These are phyloP conservation scores for Kazachstania viticola DNA, from an alignment of 805 yeast genomes.

Conservation along the genomic window DNA sequence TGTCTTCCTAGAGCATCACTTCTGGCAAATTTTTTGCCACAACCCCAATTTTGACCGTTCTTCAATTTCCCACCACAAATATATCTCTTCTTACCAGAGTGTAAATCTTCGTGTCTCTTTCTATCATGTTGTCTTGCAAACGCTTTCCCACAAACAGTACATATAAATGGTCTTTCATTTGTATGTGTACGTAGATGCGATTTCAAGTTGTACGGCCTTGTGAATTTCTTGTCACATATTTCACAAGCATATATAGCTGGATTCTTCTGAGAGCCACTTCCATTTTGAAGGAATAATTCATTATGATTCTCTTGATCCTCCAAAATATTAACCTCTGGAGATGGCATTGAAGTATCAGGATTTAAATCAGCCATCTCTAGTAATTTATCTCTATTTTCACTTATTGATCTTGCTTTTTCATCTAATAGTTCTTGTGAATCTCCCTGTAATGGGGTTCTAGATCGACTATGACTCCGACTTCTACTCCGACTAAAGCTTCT, in stretches of 20 bases:
- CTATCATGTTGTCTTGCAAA: conserved; percentile 73
- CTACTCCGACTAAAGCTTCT: conserved; percentile 3
- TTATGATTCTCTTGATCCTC: conserved; percentile 8
- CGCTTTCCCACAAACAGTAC: conserved; percentile 67
- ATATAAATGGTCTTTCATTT: conserved; percentile 66
- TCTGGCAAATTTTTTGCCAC: conserved; percentile 69
- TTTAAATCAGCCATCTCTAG: conserved; percentile 20
- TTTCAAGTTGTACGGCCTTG: conserved; percentile 85
- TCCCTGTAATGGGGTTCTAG: neutral
- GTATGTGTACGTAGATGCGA: conserved; percentile 89
- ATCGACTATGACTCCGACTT: conserved; percentile 6
- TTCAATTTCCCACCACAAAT: conserved; percentile 57
- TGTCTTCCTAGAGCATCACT: conserved; percentile 73
- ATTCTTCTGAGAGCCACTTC: conserved; percentile 8
- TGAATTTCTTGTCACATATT: conserved; percentile 75
- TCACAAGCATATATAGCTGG: conserved; percentile 46
- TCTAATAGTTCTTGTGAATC: conserved; percentile 14
- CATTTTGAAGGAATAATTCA: neutral
- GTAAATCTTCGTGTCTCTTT: conserved; percentile 65
- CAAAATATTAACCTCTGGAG: too few relatives aligned
- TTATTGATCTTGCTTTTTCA: conserved; percentile 22
- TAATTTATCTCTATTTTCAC: conserved; percentile 22
- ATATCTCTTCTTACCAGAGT: conserved; percentile 63
- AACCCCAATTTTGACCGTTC: conserved; percentile 61
- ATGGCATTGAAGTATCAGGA: too few relatives aligned